Base-by-base conservation (phyloP, 2,329 filamentous ascomycete species). In the Fusarium albosuccineum region DNA sequence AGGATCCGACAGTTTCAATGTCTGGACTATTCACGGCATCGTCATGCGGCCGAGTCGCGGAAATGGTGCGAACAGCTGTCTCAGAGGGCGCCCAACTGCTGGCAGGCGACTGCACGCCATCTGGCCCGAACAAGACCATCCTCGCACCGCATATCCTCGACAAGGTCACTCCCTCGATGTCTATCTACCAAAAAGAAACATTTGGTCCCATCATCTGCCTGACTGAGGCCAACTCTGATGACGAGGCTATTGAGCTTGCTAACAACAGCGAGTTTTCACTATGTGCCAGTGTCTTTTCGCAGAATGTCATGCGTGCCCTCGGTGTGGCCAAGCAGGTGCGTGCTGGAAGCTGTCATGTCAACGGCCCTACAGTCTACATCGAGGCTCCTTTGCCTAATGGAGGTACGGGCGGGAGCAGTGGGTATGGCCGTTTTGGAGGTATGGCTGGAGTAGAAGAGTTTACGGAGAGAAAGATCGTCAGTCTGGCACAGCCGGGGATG, bases 231-330 rank as follows among this genome's bases (percentile, higher is more conserved):
- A 82, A 86, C 5, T 78, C 78, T 6, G 86, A 89, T 14, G 88
- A 90, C n/a, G 86, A 91, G 62, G 90, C 89, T 0, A 76, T 92
- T 29, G 81, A 82, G 40, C 78, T 91, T 27, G 89, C 90, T 16
- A 92, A 92, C 70, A 87, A 91, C 68, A 91, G 88, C 4, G 87
- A 91, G 39, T 92, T 91, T 73, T 90, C 90, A 5, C 85, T 92
- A 8, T 82, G 84, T 5, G 85, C 85, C 3, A 85, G 89, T 1
- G 83, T 92, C 6, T 92, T 91, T 74, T 91, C 89, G 0, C 81
- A 85, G 71, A 85, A 89, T 72, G 76, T 92, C 53, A 80, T 83
- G 68, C 79, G 79, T 6, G 86, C 83, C 1, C 64, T 88, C 52
- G 79, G 82, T 16, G 77, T 89, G 30, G 85, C 86, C 5, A 82